Conservation (phyloP, 2,329 filamentous ascomycete genomes). For the Penicillium fuscoglaucum region DNA sequence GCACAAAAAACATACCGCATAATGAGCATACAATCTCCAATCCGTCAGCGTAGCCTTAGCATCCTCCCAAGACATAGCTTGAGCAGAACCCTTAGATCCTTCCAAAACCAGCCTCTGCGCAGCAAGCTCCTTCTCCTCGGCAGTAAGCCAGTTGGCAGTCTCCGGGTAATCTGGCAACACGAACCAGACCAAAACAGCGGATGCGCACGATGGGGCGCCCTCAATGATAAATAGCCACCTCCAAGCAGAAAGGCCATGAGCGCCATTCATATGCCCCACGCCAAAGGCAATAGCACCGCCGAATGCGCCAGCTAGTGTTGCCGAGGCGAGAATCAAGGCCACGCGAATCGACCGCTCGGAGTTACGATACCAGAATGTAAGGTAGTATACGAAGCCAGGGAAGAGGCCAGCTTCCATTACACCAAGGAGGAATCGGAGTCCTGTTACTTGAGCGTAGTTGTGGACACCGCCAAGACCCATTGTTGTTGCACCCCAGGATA, state of each 20-base stretch:
- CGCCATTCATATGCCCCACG: slow-evolving; percentile 40
- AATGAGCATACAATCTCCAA: slow-evolving; percentile 55
- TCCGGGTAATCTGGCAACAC: slow-evolving; percentile 53
- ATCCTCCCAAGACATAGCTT: slow-evolving; percentile 50
- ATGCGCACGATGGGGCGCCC: slow-evolving; percentile 41
- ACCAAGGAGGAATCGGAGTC: slow-evolving; percentile 51
- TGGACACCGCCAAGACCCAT: slow-evolving; percentile 50
- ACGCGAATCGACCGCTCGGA: slow-evolving; percentile 61
- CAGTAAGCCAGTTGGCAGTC: slow-evolving; percentile 48
- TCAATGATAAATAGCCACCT: slow-evolving; percentile 52
- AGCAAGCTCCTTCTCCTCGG: slow-evolving; percentile 47
- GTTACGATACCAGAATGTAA: slow-evolving; percentile 58
- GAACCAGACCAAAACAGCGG: slow-evolving; percentile 46
- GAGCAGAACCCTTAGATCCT: slow-evolving; percentile 38
- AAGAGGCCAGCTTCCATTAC: slow-evolving; percentile 55
- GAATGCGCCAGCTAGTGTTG: slow-evolving; percentile 56
- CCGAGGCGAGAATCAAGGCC: slow-evolving; percentile 56
- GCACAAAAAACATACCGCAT: slow-evolving; percentile 42
- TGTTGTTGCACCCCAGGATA: slow-evolving; percentile 51
- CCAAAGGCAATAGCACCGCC: slow-evolving; percentile 58
- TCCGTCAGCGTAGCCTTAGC: slow-evolving; percentile 51
- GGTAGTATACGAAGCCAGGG: slow-evolving; percentile 50
- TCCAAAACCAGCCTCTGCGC: slow-evolving; percentile 44
- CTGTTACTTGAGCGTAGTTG: slow-evolving; percentile 47
- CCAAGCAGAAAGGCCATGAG: slow-evolving; percentile 40